These are phyloP conservation scores for Dactylellina sp. DNA, from an alignment of 2,329 filamentous ascomycete genomes.

Conservation along the genomic window DNA sequence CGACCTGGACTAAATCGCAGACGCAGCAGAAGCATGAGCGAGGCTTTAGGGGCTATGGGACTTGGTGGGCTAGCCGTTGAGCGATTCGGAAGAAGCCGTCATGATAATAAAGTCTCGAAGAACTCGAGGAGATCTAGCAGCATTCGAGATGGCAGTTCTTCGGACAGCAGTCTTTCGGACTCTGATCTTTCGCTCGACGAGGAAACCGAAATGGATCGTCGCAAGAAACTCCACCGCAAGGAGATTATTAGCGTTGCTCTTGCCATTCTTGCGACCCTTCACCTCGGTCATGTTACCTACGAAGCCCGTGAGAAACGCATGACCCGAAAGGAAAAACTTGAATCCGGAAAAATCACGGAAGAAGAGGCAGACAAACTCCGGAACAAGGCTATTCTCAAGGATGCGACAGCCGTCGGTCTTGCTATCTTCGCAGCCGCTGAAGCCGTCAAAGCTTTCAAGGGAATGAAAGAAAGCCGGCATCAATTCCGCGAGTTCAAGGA, in stretches of 20 bases:
- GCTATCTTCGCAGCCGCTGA: slow-evolving; percentile 48
- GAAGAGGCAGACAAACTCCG: slow-evolving; percentile 39
- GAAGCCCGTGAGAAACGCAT: slow-evolving; percentile 46
- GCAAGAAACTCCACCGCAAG: slow-evolving; percentile 38
- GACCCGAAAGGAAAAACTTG: slow-evolving; percentile 44
- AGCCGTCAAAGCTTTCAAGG: slow-evolving; percentile 39
- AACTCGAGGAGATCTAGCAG: slow-evolving; percentile 14
- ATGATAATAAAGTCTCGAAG: slow-evolving; percentile 13
- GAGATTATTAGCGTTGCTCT: slow-evolving; percentile 54
- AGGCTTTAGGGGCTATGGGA: slow-evolving; percentile 35
- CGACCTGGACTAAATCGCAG: slow-evolving; percentile 36
- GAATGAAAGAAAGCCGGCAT: slow-evolving; percentile 23
- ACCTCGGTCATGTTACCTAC: slow-evolving; percentile 44
- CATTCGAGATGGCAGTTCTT: slow-evolving; percentile 23
- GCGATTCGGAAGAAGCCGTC: slow-evolving; percentile 34
- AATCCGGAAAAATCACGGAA: slow-evolving; percentile 44
- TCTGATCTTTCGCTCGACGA: slow-evolving; percentile 52
- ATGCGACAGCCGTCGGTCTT: slow-evolving; percentile 46
- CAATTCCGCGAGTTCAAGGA: slow-evolving; percentile 25
- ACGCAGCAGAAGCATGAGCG: slow-evolving; percentile 45
- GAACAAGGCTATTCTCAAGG: slow-evolving; percentile 43
- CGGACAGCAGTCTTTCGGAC: slow-evolving; percentile 51
- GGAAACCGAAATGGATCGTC: slow-evolving; percentile 29
- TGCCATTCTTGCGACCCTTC: slow-evolving; percentile 46
- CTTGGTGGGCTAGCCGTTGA: slow-evolving; percentile 50